Percentiles rank a stretch among this genome's conserved stretches.
phyloP scores from a whole-genome alignment of 202 grass and related monocot species.

The Panicum hallii region DNA sequence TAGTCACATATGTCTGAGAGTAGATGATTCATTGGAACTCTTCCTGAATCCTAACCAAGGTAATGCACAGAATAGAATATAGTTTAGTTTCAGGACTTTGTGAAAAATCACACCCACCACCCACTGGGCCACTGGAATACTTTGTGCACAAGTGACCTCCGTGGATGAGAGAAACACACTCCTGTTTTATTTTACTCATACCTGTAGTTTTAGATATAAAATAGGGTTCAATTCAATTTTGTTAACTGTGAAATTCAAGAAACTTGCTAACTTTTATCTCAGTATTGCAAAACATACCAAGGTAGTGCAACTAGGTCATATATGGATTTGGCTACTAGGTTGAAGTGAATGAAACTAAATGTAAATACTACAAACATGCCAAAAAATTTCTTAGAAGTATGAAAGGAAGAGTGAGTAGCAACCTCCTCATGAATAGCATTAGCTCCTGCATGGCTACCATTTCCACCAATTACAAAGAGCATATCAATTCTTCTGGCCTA shows the following conservation, averaged over 20 bases:
- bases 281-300: background rate
- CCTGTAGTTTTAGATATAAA: constrained; percentile 3
- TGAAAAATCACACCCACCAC: background rate
- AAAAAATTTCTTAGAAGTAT: constrained; percentile 24
- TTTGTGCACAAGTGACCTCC: background rate
- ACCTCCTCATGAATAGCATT: constrained; percentile 98
- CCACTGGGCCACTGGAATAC: constrained; percentile 15
- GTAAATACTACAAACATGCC: constrained; percentile 13
- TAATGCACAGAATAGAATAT: background rate
- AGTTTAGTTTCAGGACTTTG: constrained; percentile 11
- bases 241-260: background rate
- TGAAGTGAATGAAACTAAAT: constrained; percentile 30
- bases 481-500: constrained; percentile 92
- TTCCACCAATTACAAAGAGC: constrained; percentile 97
- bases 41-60: constrained; percentile 14
- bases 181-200: background rate
- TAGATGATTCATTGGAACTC: background rate
- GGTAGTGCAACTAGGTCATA: background rate
- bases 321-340: constrained; percentile 10
- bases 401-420: background rate
- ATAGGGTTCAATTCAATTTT: background rate
- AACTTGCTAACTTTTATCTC: background rate
- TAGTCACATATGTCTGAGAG: background rate
- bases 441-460: constrained; percentile 93
- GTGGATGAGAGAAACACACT: background rate